Evolutionary conservation across 208 protist genomes (phyloP), one percentile per base, ranked within the genome.

Genomic region (Wallacemonas rigidus): DNA sequence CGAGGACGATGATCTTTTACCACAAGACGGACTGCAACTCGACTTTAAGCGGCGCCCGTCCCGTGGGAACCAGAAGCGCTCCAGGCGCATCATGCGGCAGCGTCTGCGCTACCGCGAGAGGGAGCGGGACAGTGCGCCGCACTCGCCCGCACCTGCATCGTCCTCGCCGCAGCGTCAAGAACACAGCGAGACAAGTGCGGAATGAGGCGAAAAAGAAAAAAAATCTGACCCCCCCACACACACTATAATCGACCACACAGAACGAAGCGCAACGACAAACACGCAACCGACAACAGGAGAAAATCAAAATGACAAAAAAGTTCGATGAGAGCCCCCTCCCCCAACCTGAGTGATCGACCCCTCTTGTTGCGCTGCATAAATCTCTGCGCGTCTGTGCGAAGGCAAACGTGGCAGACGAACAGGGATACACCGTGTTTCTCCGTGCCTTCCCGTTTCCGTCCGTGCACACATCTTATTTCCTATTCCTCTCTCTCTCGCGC

Each of bases 11-110:
- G 63, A 9, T 14, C 14, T 7, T 17, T 64, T 50, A 41, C 43
- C 43, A 4, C 17, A 17, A 8, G 51, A 75, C 8, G 8, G 11
- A 14, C 44, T 73, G 26, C 57, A 61, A 5, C 41, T 91, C 45
- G 80, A 86, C 47, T 82, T 75, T 56, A 80, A 82, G 61, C 79
- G 86, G 0, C 81, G 85, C 44, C 41, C 60, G 3, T 38, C 60
- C 7, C 50, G 76, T 8, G 76, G 77, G 26, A 75, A 75, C 3
- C 71, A 75, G 50, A 51, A 55, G 48, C 86, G 82, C 5, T 58
- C 75, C 65, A 76, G 82, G 9, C 82, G 72, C 55, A 88, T 91
- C 26, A 43, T 88, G 48, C 72, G 74, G 39, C 82, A 79, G 41
- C 82, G 86, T 1, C 77, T 91, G 39, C 82, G 77, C 47, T 17